Conservation (phyloP, 495 filamentous ascomycete species). For the Xylaria sp. region DNA sequence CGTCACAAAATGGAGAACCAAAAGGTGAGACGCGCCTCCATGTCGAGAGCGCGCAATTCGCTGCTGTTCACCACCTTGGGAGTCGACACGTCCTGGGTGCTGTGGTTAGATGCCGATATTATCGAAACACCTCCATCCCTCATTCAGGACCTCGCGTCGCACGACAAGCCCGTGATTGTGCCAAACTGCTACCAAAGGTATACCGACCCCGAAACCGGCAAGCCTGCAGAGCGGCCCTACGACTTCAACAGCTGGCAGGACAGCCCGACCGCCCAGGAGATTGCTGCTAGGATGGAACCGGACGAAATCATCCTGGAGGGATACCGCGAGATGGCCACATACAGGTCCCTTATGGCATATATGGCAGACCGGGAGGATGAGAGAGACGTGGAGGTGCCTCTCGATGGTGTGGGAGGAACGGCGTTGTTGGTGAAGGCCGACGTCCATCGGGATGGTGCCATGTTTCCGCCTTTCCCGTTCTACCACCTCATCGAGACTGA, state of each 20-base stretch:
- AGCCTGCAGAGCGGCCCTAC: slow-evolving; percentile 79
- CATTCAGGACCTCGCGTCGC: slow-evolving; percentile 89
- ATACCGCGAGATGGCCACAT: slow-evolving; percentile 90
- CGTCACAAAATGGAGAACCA: slow-evolving; percentile 90
- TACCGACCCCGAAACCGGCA: slow-evolving; percentile 72
- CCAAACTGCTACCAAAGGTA: slow-evolving; percentile 96
- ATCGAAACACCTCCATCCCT: slow-evolving; percentile 84
- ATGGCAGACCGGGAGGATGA: slow-evolving; percentile 67
- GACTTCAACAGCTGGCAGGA: slow-evolving; percentile 99
- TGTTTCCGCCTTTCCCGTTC: slow-evolving; percentile 97
- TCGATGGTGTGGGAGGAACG: slow-evolving; percentile 95
- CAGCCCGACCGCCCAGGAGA: slow-evolving; percentile 72
- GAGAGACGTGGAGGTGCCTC: slow-evolving; percentile 64
- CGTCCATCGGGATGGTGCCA: slow-evolving; percentile 95
- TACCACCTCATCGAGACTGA: slow-evolving; percentile 98
- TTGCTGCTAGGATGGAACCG: slow-evolving; percentile 77
- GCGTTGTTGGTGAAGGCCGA: slow-evolving; percentile 95
- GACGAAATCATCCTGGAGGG: slow-evolving; percentile 96
- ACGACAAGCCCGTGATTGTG: slow-evolving; percentile 87
- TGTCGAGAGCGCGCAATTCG: slow-evolving; percentile 92
- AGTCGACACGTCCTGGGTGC: slow-evolving; percentile 91
- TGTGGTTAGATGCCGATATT: slow-evolving; percentile 95
- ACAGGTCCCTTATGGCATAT: slow-evolving; percentile 90
- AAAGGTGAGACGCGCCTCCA: slow-evolving; percentile 82
- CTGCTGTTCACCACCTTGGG: slow-evolving; percentile 97